Evolutionary conservation across 2,329 filamentous ascomycete genomes (phyloP), one percentile per base, ranked within the genome.

Genomic region (Fusarium penzigii): DNA sequence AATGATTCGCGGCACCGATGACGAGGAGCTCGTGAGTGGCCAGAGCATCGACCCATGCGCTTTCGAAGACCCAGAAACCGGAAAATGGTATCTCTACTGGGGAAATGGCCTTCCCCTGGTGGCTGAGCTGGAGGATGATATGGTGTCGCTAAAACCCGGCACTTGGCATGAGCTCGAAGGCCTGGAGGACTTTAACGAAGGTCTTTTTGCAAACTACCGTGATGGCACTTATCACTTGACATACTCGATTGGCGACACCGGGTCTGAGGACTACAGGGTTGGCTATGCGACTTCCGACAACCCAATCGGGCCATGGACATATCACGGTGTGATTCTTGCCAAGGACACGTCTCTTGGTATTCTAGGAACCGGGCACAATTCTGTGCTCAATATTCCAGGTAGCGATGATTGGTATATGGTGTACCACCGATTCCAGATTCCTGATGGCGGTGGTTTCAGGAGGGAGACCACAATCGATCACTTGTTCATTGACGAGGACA

Each of bases 21-120:
- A 80, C 51, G 85, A 82, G 58, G 68, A 69, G 42, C 61, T 67
- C 4, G 52, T 70, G 3, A 70, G 65, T 2, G 63, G 65, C 0
- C 63, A 64, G 42, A 81, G 81, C 34, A 88, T 88, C 52, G 85
- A 88, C 49, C 83, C 85, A 0, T 83, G 80, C 1, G 76, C 75
- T 0, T 86, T 87, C 58, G 74, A 81, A 1, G 85, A 88, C 52
- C 83, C 83, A 0, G 77, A 65, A 1, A 69, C 83, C 39, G 81
- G 79, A 2, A 73, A 77, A 39, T 83, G 80, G 48, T 87, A 85
- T 55, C 63, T 88, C 7, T 87, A 85, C 67, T 87, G 86, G 69
- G 85, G 85, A 5, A 79, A 79, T 45, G 73, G 76, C 1, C 53
- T 53, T 0, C 70, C 75, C 0, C 49, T 79, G 0, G 62, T 72